Conservation (phyloP, 2,329 filamentous ascomycete species). For the Colletotrichum simmondsii region DNA sequence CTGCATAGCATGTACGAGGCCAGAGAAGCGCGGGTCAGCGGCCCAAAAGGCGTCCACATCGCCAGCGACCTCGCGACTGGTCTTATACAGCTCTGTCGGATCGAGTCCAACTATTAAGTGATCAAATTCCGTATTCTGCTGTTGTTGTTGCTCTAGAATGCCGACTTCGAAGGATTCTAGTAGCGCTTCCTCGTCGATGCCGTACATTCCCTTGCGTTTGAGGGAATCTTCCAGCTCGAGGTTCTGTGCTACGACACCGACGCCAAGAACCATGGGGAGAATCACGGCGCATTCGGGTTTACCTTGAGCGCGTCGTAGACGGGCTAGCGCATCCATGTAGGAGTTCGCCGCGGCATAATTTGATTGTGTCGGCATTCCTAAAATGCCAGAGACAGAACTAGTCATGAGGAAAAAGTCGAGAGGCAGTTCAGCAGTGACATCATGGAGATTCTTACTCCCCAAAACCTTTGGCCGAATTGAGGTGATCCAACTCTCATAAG, state of each 20-base stretch:
- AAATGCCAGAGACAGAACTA: conserved; percentile 39
- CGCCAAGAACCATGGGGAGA: conserved; percentile 44
- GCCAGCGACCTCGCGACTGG: conserved; percentile 24
- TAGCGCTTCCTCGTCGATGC: conserved; percentile 29
- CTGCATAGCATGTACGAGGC: conserved; percentile 35
- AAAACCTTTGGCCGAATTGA: conserved; percentile 42
- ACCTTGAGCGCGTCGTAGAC: background rate
- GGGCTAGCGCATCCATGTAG: background rate
- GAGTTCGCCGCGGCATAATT: conserved; percentile 46
- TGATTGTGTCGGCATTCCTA: conserved; percentile 41
- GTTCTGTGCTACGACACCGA: conserved; percentile 40
- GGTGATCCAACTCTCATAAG: conserved; percentile 32
- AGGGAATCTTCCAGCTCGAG: conserved; percentile 8
- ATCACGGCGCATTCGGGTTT: conserved; percentile 37
- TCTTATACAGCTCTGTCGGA: conserved; percentile 34
- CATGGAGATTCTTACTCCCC: conserved; percentile 48
- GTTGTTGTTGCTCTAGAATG: conserved; percentile 10
- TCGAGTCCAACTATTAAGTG: conserved; percentile 43
- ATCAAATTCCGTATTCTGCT: background rate
- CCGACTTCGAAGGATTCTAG: conserved; percentile 36
- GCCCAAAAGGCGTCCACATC: conserved; percentile 40
- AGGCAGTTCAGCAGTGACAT: conserved; percentile 30
- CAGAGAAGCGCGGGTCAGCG: conserved; percentile 38
- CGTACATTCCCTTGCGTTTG: conserved; percentile 24
- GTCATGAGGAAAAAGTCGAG: conserved; percentile 43